Base-by-base conservation (phyloP, 129 eudicot species). In the Pulicaria dysenterica region DNA sequence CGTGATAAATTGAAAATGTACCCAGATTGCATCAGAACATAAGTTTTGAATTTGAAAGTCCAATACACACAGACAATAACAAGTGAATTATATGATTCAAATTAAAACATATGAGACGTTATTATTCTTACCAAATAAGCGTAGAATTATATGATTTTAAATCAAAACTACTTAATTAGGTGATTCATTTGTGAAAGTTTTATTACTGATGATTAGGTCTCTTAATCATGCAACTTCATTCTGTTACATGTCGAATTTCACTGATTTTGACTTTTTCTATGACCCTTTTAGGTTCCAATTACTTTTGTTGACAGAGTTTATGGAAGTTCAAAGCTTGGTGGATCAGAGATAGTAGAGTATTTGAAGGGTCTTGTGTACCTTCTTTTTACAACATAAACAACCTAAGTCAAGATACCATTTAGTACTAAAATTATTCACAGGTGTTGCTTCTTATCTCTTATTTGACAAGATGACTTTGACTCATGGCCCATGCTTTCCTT, bases 301-400 rank as follows among this genome's bases (percentile, higher is more conserved):
- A 93, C 95, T 9, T 93, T 93, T 58, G 98, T 93, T 10, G 98
- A 85, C 70, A 72, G 95, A 81, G 95, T 93, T 38, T 93, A 83
- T 76, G 98, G 98, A 64, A 93, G 87, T 79, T 93, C 96, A 40
- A 93, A 92, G 83, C 89, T 92, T 42, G 91, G 98, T 16, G 98
- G 98, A 76, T 90, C 96, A 5, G 96, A 89, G 84, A 93, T 93
- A 69, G 98, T 90, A 48, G 90, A 85, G 75, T 93, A 89, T 74
- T 67, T 89, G 54, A 93, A 93, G 68, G 96, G 98, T 49, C 92
- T 89, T 24, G 77, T 87, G 17, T 87, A 89, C 79, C 96, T 92
- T 69, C 86, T 89, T 44, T 55, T 87, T 76, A 85, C 96, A 58
- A 92, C 95, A 53, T 92, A 58, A 85, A 45, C 55, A 48, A 57